Evolutionary conservation across 805 yeast species (phyloP), one percentile per base, ranked within the genome.

Genomic region (Kazachstania psychrophila): DNA sequence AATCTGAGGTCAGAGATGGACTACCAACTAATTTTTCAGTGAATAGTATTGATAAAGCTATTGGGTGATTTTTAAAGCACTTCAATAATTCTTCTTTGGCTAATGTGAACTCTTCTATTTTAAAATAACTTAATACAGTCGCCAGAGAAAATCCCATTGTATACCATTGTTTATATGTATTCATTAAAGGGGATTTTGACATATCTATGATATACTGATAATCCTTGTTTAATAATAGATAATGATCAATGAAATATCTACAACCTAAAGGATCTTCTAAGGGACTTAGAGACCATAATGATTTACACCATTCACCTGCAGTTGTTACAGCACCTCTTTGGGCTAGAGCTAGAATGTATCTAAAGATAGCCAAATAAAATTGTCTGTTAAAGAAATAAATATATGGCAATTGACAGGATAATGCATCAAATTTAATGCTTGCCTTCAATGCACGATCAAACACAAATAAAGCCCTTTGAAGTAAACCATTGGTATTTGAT

Each of bases 251-350:
- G 55, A 85, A 82, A 51, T 79, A 79, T 44, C 94, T 69, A 10
- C 80, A 86, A 16, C 95, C 95, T 36, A 79, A 63, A 2, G 95
- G 95, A 62, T 87, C 95, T 39, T 79, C 83, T 2, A 76, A 69
- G 1, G 94, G 95, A 24, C 74, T 66, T 22, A 87, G 61, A 2
- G 87, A 73, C 43, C 82, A 64, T 33, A 86, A 62, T 5, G 79
- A 64, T 53, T 83, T 85, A 48, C 82, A 73, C 64, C 79, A 86
- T 28, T 75, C 73, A 29, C 83, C 69, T 0, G 95, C 94, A 0
- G 95, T 86, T 40, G 62, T 70, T 50, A 72, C 76, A 2, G 89
- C 82, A 4, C 94, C 83, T 49, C 84, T 72, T 48, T 81, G 86
- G 2, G 86, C 81, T 28, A 87, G 61, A 2, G 74, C 74, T 10